Base-by-base conservation (phyloP, 495 filamentous ascomycete species). In the Penicillium crystallinum region DNA sequence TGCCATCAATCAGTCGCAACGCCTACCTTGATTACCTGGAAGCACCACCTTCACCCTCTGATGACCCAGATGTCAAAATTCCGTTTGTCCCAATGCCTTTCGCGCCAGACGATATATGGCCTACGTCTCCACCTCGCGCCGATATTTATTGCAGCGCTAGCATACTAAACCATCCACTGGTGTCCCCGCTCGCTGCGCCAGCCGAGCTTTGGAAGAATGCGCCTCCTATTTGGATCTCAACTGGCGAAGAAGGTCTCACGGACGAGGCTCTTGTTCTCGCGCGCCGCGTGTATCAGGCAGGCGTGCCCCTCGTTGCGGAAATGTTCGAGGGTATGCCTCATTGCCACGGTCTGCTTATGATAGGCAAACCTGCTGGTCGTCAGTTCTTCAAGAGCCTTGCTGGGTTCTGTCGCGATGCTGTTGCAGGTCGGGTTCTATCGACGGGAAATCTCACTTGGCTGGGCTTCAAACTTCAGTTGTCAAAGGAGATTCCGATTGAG, bases 251-350 rank as follows among this genome's bases (percentile, higher is more conserved):
- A 70, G 77, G 81, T 52, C 76, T 96, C 22, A 68, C 81, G 1
- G 90, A 96, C 64, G 89, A 93, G 60, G 80, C 74, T 46, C 71
- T 77, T 37, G 77, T 83, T 33, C 49, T 88, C 6, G 87, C 86
- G 11, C 68, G 77, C 7, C 75, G 77, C 30, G 72, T 89, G 2
- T 73, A 78, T 25, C 57, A 62, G 6, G 82, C 84, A 12, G 85
- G 85, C 11, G 87, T 87, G 1, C 56, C 65, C 1, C 81, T 96
- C 5, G 70, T 81, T 29, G 86, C 82, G 34, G 83, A 91, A 59
- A 78, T 89, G 66, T 95, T 83, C 57, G 88, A 92, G 66, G 86
- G 83, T 1, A 95, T 96, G 89, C 91, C 91, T 38, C 92, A 97
- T 62, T 88, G 86, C 52, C 95, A 95, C 63, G 83, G 76, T 0